Conservation (phyloP, 768 basidiomycete genomes). For the Pleurotus tuoliensis region DNA sequence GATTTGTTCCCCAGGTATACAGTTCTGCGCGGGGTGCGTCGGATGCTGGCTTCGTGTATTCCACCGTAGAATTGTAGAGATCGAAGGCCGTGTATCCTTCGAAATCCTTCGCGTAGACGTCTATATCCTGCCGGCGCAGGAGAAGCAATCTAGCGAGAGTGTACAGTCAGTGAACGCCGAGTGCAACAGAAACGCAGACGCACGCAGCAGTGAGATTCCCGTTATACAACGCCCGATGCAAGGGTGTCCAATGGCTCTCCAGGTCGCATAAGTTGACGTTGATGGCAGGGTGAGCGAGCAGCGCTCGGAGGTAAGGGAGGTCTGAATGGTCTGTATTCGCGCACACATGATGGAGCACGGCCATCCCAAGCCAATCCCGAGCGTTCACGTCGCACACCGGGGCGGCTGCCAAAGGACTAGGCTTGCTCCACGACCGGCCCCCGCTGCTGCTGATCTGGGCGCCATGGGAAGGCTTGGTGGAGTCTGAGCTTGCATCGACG, state of each 20-base stretch:
- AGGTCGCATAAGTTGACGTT: constrained; percentile 77
- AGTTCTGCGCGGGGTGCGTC: constrained; percentile 48
- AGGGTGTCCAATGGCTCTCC: constrained; percentile 88
- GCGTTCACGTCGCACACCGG: constrained; percentile 58
- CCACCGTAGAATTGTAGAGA: constrained; percentile 86
- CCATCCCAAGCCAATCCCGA: constrained; percentile 66
- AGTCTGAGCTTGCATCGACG: constrained; percentile 47
- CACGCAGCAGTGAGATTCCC: constrained; percentile 73
- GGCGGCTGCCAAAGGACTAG: constrained; percentile 32
- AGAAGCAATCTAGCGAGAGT: constrained; percentile 59
- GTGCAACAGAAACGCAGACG: constrained; percentile 22
- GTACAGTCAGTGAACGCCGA: constrained; percentile 8
- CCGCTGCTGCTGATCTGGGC: constrained; percentile 39
- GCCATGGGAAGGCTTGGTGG: constrained; percentile 26
- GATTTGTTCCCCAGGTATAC: constrained; percentile 40
- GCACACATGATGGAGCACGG: constrained; percentile 81
- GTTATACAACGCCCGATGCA: constrained; percentile 82
- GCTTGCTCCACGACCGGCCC: constrained; percentile 55
- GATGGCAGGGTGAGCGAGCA: constrained; percentile 72
- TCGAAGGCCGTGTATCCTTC: constrained; percentile 94
- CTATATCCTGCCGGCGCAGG: constrained; percentile 69
- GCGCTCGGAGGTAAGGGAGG: constrained; percentile 71
- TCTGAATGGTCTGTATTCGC: constrained; percentile 54
- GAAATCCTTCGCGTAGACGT: constrained; percentile 67
- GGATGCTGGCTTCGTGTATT: constrained; percentile 58